Evolutionary conservation across 768 basidiomycete genomes (phyloP).

Genomic region (Boletus tomentosulus): DNA sequence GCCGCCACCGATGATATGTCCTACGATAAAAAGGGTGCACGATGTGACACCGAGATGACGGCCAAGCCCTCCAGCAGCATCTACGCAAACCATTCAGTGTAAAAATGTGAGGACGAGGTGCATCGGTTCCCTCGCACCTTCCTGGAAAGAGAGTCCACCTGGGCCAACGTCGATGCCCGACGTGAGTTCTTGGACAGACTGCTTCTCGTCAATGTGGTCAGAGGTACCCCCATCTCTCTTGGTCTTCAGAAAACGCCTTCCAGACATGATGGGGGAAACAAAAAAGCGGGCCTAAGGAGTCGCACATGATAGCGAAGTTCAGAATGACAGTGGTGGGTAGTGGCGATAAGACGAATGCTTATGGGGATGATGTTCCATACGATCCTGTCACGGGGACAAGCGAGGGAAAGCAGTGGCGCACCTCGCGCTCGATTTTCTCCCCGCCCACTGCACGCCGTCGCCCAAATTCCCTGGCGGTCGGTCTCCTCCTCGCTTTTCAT

Average conservation of each 20-base stretch:
- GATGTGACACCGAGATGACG: constrained; percentile 52
- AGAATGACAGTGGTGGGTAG: not conserved
- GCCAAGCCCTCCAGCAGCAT: constrained; percentile 56
- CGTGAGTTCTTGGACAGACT: not conserved
- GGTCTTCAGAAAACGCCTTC: not conserved
- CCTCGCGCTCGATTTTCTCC: too few relatives aligned
- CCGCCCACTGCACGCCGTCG: too few relatives aligned
- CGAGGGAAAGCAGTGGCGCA: too few relatives aligned
- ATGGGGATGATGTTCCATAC: too few relatives aligned
- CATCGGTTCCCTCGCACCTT: constrained; percentile 37
- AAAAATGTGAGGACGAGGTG: not conserved
- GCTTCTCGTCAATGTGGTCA: not conserved
- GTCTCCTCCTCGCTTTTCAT: too few relatives aligned
- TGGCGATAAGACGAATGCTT: too few relatives aligned
- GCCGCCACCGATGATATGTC: constrained; percentile 54
- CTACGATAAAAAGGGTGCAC: constrained; percentile 53
- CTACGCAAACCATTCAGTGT: too few relatives aligned
- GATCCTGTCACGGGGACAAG: too few relatives aligned
- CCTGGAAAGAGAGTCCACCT: constrained; percentile 45
- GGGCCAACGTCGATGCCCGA: constrained; percentile 27
- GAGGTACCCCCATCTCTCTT: too few relatives aligned
- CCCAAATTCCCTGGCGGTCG: too few relatives aligned
- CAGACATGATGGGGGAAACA: not conserved
- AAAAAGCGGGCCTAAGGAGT: not conserved
- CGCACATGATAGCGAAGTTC: constrained; percentile 3